Evolutionary conservation across 805 yeast species (phyloP).

Genomic region (Candida arabinofermentans): DNA sequence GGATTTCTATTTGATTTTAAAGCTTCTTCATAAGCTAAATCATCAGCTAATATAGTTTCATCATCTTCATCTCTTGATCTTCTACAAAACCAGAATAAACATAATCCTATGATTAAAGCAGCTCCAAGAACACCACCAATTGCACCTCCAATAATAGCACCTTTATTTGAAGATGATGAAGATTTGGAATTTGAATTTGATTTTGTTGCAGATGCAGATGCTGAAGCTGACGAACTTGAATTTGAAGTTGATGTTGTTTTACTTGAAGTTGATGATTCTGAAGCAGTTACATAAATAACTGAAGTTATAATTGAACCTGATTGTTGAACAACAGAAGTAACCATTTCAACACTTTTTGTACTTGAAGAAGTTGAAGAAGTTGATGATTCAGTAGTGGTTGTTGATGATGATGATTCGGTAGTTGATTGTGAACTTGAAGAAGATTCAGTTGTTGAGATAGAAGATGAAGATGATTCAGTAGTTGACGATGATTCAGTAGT

Average conservation of each 20-base stretch:
- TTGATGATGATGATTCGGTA: slow-evolving; percentile 1
- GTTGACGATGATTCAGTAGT: slow-evolving; percentile 10
- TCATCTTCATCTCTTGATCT: slow-evolving; percentile 31
- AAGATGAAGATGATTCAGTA: background rate
- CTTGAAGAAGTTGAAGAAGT: slow-evolving; percentile 4
- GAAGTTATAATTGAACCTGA: slow-evolving; percentile 25
- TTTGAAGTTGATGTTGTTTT: slow-evolving; percentile 15
- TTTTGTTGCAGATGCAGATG: slow-evolving; percentile 14
- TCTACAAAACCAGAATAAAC: slow-evolving; percentile 32
- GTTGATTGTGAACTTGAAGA: slow-evolving; percentile 12
- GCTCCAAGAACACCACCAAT: slow-evolving; percentile 35
- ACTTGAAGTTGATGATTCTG: slow-evolving; percentile 11
- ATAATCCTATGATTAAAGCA: slow-evolving; percentile 20
- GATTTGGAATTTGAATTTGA: background rate
- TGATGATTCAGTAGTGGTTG: slow-evolving; percentile 5
- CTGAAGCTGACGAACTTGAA: slow-evolving; percentile 15
- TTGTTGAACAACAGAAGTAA: slow-evolving; percentile 17
- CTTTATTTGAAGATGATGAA: slow-evolving; percentile 22
- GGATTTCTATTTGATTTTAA: slow-evolving; percentile 57
- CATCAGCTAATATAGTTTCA: slow-evolving; percentile 44
- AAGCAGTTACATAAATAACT: slow-evolving; percentile 25
- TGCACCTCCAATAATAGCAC: slow-evolving; percentile 35
- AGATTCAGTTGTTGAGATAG: slow-evolving; percentile 6
- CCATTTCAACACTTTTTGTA: slow-evolving; percentile 7
- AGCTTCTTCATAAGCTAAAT: slow-evolving; percentile 55